These are phyloP conservation scores for Monosporascus sp. DNA, from an alignment of 2,329 filamentous ascomycete species.

Conservation along the genomic window DNA sequence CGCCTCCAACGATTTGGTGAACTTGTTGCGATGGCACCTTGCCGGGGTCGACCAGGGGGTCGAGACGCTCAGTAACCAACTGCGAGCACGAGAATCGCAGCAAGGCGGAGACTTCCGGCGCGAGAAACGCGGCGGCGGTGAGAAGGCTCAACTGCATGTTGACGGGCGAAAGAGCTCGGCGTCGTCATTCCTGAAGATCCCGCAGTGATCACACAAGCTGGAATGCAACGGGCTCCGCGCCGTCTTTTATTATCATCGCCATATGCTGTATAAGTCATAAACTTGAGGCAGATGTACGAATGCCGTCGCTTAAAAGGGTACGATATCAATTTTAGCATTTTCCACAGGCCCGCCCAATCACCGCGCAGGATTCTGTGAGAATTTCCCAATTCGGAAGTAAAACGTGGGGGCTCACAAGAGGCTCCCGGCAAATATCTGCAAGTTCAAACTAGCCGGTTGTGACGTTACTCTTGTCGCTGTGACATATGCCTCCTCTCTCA, in stretches of 20 bases:
- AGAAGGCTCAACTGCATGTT: constrained; percentile 12
- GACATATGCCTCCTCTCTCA: too few relatives aligned
- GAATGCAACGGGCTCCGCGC: neutral
- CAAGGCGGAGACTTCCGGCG: constrained; percentile 12
- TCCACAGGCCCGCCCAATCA: neutral
- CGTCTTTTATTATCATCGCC: neutral
- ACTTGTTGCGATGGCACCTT: constrained; percentile 14
- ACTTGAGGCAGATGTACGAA: neutral
- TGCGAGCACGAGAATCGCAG: constrained; percentile 20
- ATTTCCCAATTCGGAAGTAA: neutral
- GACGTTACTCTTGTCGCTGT: too few relatives aligned
- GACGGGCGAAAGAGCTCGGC: neutral
- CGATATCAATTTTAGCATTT: neutral
- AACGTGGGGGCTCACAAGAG: neutral
- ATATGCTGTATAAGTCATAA: too few relatives aligned
- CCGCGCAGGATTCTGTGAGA: neutral
- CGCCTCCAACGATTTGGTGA: constrained; percentile 17
- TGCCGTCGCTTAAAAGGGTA: neutral
- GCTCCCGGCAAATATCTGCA: too few relatives aligned
- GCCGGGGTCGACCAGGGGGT: constrained; percentile 18
- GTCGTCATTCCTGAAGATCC: neutral
- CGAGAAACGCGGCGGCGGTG: constrained; percentile 10
- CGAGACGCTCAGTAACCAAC: constrained; percentile 17
- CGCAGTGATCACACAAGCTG: neutral
- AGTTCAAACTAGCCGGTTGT: too few relatives aligned